Evolutionary conservation across 805 yeast genomes (phyloP).

Genomic region (Spathaspora girioi): DNA sequence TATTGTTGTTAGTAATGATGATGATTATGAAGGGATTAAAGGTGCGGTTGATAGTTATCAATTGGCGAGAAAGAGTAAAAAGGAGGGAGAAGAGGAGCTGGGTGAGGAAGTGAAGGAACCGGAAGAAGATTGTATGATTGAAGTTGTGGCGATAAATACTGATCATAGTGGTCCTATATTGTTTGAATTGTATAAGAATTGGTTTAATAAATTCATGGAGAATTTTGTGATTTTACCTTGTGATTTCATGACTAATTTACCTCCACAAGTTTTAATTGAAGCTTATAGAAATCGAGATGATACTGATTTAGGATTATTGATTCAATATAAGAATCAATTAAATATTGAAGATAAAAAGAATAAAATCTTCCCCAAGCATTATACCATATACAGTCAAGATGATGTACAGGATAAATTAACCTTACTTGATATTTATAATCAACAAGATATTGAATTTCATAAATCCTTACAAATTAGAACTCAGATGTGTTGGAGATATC

Average conservation of each 20-base stretch:
- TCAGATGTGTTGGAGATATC: constrained; percentile 86
- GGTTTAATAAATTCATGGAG: constrained; percentile 21
- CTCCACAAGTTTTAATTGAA: constrained; percentile 84
- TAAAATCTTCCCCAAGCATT: constrained; percentile 55
- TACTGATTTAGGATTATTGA: constrained; percentile 66
- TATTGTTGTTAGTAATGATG: constrained; percentile 56
- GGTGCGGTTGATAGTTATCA: constrained; percentile 45
- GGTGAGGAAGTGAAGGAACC: neutral
- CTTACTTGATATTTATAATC: constrained; percentile 70
- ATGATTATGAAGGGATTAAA: constrained; percentile 44
- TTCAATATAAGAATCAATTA: constrained; percentile 70
- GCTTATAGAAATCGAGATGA: constrained; percentile 72
- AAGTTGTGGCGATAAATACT: constrained; percentile 17
- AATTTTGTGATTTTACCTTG: constrained; percentile 83
- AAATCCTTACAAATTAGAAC: constrained; percentile 76
- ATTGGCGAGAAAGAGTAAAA: constrained; percentile 7
- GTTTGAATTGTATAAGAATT: constrained; percentile 42
- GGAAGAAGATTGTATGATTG: constrained; percentile 10
- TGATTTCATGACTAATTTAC: constrained; percentile 88
- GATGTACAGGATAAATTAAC: constrained; percentile 26
- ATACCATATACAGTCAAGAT: constrained; percentile 58
- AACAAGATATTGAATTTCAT: constrained; percentile 63
- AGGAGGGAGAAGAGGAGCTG: constrained; percentile 10
- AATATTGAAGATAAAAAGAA: constrained; percentile 76
- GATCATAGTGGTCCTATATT: constrained; percentile 64